Evolutionary conservation across 192 early-diverging fungal genomes (phyloP), one percentile per base, ranked within the genome.

Genomic region (Spinellus fusiger): DNA sequence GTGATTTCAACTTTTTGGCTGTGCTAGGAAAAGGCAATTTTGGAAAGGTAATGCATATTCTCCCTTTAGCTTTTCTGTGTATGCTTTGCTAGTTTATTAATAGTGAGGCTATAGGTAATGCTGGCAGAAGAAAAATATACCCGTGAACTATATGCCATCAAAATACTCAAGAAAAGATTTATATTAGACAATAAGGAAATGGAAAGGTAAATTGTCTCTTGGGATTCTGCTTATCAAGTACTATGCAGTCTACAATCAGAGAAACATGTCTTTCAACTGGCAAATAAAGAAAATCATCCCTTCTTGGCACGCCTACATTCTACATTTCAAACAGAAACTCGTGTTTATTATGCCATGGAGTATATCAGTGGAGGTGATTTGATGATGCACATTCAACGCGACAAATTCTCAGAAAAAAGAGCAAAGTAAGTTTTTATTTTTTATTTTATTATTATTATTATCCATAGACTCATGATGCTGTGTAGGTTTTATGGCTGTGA

Each of bases 1-100:
- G 94, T 54, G 94, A 99, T 69, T 99, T 99, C 60, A 89, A 86
- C 46, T 89, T 99, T 54, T 61, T 94, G 59, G 92, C 95, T 16
- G 95, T 99, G 1, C 77, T 99, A 23, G 96, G 96, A 56, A 96
- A 95, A 74, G 96, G 96, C 46, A 98, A 96, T 74, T 99, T 96
- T 83, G 96, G 96, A 69, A 99, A 99, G 79, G 86, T 87, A 58
- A 62, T n/a, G n/a, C n/a, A n/a, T n/a, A 38, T 6, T 13, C 38
- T 16, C 38, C 38, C 9, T 12, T 16, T 12, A 16, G 38, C 38
- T 12, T 40, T 8, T 8, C 38, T 16, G 38, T 40, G 9, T 16
- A 40, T 16, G n/a, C 7, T 56, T 18, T 25, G 22, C 28, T 49
- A n/a, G n/a, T n/a, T n/a, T n/a, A n/a, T n/a, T n/a, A n/a, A n/a